phyloP scores from a whole-genome alignment of 768 basidiomycete species.

The Hysterangium stoloniferum region DNA sequence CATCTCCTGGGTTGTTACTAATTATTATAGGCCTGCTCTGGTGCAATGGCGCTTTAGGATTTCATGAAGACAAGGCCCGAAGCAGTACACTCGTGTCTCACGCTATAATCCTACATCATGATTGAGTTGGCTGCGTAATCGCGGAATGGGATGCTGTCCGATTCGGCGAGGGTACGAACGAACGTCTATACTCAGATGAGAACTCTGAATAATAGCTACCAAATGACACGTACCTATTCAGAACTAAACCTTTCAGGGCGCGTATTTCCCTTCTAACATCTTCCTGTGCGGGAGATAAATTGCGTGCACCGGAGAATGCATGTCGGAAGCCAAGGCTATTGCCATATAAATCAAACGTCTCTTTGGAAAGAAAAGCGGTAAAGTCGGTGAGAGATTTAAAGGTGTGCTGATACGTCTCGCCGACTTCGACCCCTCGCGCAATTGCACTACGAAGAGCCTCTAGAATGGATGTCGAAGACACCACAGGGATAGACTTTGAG shows the following conservation, averaged over 20 bases:
- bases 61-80: no score
- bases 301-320: slow-evolving; percentile 11
- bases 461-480: not conserved
- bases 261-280: slow-evolving; percentile 68
- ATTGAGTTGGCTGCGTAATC: not conserved
- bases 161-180: slow-evolving; percentile 1
- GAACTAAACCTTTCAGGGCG: slow-evolving; percentile 68
- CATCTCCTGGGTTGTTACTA: no score
- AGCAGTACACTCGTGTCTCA: no score
- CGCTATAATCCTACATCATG: not conserved
- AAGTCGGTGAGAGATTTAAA: slow-evolving; percentile 62
- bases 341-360: slow-evolving; percentile 46
- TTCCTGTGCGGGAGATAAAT: slow-evolving; percentile 33
- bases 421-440: not conserved
- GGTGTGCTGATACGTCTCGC: slow-evolving; percentile 47
- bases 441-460: slow-evolving; percentile 6
- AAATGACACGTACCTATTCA: slow-evolving; percentile 53
- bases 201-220: not conserved
- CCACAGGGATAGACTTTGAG: not conserved
- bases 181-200: not conserved
- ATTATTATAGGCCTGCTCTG: no score
- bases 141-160: not conserved
- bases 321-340: slow-evolving; percentile 25
- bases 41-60: no score
- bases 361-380: slow-evolving; percentile 72